Evolutionary conservation across 352 stramenopile genomes (phyloP), one percentile per base, ranked within the genome.

Genomic region (Globisporangium megalacanthum): DNA sequence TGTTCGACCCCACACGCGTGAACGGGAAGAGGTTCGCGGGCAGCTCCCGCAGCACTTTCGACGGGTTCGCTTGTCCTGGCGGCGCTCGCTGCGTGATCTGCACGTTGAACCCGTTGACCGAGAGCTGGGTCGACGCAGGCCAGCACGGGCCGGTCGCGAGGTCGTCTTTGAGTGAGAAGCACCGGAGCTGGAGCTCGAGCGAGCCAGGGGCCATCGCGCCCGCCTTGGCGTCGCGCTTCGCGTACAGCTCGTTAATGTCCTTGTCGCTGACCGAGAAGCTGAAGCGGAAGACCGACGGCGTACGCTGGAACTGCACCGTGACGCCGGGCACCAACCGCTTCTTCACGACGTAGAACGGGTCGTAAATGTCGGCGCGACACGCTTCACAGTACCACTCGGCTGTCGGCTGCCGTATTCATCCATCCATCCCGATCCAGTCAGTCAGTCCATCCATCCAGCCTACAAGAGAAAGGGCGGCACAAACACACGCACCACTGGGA

Each of bases 141-240:
- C 84, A 94, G 52, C 76, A 87, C 22, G 86, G 78, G 41, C 84
- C 84, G 33, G 70, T 79, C 41, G 69, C 72, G 13, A 94, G 60
- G 42, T 86, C 72, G 41, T 92, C 81, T 48, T 92, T 91, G 31
- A 92, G 41, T 0, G 73, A 61, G 56, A 94, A 94, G 53, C 79
- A 91, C 13, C 84, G 84, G 45, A 94, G 58, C 47, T 94, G 84
- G 14, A 94, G 70, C 62, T 93, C 83, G n/a, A 80, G 66, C 4
- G 61, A 75, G 20, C 83, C 80, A 0, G 77, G 69, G 17, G 71
- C 78, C 78, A 88, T 86, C 6, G 65, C 56, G 13, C 71, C 71
- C 33, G 72, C 62, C 39, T 78, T 82, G 0, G 66, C 65, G 29
- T 88, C 79, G 31, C 76, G 68, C 29, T 74, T 72, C 47, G 66